Conservation (phyloP, 2,329 filamentous ascomycete species). For the Alternaria postmessia region DNA sequence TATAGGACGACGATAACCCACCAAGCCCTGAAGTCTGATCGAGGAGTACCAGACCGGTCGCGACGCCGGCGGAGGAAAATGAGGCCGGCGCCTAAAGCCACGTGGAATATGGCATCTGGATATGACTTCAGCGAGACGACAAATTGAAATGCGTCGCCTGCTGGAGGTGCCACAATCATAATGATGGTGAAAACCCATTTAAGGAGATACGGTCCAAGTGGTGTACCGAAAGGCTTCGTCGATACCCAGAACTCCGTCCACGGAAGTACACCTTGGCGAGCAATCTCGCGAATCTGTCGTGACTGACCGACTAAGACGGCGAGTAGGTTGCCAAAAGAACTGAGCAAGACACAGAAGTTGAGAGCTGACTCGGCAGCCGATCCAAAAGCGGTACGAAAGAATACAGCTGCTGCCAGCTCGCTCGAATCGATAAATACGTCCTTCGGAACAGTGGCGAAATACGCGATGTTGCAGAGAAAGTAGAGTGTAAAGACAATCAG, state of each 20-base stretch:
- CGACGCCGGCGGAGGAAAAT: conserved; percentile 37
- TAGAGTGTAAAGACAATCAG: conserved; percentile 56
- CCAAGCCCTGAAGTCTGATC: conserved; percentile 35
- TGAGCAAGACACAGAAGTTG: conserved; percentile 54
- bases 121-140: conserved; percentile 55
- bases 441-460: conserved; percentile 50
- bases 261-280: conserved; percentile 39
- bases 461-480: conserved; percentile 37
- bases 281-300: conserved; percentile 40
- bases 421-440: conserved; percentile 56
- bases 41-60: conserved; percentile 35
- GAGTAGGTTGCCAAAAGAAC: conserved; percentile 40
- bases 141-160: conserved; percentile 71
- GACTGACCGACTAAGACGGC: conserved; percentile 42
- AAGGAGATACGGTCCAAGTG: conserved; percentile 63
- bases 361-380: conserved; percentile 62
- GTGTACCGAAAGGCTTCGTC: conserved; percentile 70
- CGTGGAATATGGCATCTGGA: conserved; percentile 36
- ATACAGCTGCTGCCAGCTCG: conserved; percentile 64
- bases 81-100: conserved; percentile 38
- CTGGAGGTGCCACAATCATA: conserved; percentile 57
- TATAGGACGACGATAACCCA: conserved; percentile 35
- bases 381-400: conserved; percentile 68
- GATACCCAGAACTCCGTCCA: conserved; percentile 65
- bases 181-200: conserved; percentile 40